These are phyloP conservation scores for Straminergon stramineum DNA, from an alignment of 225 moss, liverwort and hornwort genomes.

Conservation along the genomic window DNA sequence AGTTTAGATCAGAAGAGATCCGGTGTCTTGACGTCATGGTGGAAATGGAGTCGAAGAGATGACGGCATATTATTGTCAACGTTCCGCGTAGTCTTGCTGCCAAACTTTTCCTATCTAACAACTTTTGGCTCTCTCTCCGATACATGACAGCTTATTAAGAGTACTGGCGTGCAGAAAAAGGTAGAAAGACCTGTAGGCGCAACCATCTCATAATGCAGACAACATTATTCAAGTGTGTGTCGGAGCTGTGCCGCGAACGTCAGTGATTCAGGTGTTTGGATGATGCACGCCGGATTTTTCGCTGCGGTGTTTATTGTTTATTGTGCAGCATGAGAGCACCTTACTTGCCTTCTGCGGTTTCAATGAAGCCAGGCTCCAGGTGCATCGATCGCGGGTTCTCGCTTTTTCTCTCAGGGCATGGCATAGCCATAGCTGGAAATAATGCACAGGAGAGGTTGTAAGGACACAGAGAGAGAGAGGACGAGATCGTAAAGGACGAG, in stretches of 20 bases:
- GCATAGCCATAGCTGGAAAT: neutral
- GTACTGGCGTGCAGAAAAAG: neutral
- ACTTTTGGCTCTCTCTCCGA: neutral
- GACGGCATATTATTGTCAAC: neutral
- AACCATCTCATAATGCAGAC: neutral
- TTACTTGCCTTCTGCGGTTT: neutral
- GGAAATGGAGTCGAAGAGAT: neutral
- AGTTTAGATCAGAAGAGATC: neutral
- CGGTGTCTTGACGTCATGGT: neutral
- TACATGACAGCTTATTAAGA: neutral
- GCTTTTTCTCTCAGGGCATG: neutral
- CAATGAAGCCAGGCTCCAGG: neutral
- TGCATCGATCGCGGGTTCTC: neutral
- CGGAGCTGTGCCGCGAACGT: neutral
- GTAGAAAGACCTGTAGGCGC: neutral
- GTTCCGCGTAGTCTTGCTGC: neutral
- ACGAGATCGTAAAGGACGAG: neutral
- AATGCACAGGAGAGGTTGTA: neutral
- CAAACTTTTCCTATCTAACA: neutral
- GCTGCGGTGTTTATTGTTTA: neutral
- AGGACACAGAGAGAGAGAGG: neutral
- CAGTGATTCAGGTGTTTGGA: neutral
- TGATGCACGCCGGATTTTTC: neutral
- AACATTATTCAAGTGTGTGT: neutral
- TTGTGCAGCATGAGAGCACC: neutral